Conservation (phyloP, 1,139 yeast genomes). For the Saccharomyces pastorianus region DNA sequence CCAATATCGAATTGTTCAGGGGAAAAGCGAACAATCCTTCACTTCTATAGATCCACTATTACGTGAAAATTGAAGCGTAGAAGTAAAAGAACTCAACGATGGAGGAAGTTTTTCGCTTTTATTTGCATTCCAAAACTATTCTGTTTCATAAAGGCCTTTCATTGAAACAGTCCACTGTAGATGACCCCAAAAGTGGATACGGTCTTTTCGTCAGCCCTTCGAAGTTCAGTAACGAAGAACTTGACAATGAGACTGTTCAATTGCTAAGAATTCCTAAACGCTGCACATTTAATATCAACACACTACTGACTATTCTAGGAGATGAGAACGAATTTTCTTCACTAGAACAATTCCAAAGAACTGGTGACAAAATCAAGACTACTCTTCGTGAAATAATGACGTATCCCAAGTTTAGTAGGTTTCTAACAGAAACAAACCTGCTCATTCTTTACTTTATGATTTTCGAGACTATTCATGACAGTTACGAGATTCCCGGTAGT, state of each 20-base stretch:
- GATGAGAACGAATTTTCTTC: not conserved
- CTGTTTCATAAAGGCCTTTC: not conserved
- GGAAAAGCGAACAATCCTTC: too few relatives aligned
- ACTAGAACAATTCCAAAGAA: not conserved
- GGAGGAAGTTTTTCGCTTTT: not conserved
- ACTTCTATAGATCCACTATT: too few relatives aligned
- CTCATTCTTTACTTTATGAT: conserved; percentile 19
- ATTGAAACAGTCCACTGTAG: not conserved
- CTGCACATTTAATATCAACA: not conserved
- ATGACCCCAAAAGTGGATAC: not conserved
- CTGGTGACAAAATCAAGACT: not conserved
- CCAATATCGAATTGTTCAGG: too few relatives aligned
- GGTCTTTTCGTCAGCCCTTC: not conserved
- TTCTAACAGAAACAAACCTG: conserved; percentile 18
- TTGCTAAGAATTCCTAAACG: not conserved
- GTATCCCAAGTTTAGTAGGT: conserved; percentile 6
- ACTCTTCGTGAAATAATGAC: not conserved
- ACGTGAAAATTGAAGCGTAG: too few relatives aligned
- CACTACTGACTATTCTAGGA: not conserved
- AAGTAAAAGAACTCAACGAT: not conserved
- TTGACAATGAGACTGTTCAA: not conserved
- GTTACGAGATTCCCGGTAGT: conserved; percentile 14
- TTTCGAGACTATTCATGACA: conserved; percentile 11
- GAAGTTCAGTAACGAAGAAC: not conserved
- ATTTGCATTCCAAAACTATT: not conserved